A percentile compares a stretch with the other conserved stretches of the same genome.
phyloP scores from a whole-genome alignment of 2,329 filamentous ascomycete species.

The Blumeria hordei region DNA sequence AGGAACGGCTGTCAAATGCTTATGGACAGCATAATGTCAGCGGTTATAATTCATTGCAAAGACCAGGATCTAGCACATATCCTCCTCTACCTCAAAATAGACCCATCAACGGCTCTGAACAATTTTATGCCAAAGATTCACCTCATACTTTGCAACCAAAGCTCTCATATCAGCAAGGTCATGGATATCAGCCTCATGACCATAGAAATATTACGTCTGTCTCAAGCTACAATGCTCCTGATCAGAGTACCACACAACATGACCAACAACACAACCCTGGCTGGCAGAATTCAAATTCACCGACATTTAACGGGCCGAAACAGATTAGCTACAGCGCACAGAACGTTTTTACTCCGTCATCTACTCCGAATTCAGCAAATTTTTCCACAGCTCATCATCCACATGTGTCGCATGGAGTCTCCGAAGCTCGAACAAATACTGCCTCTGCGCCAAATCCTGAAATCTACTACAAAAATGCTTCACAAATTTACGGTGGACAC shows the following conservation, averaged over 20 bases:
- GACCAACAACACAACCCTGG: slow-evolving; percentile 21
- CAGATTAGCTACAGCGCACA: slow-evolving; percentile 16
- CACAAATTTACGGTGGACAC: too few species aligned
- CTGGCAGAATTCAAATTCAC: too few species aligned
- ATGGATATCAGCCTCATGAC: not conserved
- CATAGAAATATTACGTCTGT: not conserved
- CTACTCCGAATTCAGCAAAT: slow-evolving; percentile 14
- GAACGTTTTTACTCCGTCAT: too few species aligned
- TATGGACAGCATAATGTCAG: slow-evolving; percentile 61
- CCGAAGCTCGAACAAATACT: slow-evolving; percentile 14
- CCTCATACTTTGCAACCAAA: too few species aligned
- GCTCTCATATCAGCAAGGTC: not conserved
- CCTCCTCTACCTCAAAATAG: slow-evolving; percentile 33
- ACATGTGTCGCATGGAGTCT: slow-evolving; percentile 17
- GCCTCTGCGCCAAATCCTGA: slow-evolving; percentile 7
- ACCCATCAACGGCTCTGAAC: slow-evolving; percentile 36
- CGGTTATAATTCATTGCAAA: slow-evolving; percentile 30
- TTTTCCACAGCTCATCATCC: slow-evolving; percentile 10
- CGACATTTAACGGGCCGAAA: too few species aligned
- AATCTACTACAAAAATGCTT: too few species aligned
- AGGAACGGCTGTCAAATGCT: slow-evolving; percentile 78
- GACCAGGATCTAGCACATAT: slow-evolving; percentile 37
- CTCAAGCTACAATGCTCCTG: not conserved
- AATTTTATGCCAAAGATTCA: slow-evolving; percentile 49
- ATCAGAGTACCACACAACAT: slow-evolving; percentile 16